Conservation (phyloP, 1,284 basidiomycete genomes). For the Apiotrichum gracile region DNA sequence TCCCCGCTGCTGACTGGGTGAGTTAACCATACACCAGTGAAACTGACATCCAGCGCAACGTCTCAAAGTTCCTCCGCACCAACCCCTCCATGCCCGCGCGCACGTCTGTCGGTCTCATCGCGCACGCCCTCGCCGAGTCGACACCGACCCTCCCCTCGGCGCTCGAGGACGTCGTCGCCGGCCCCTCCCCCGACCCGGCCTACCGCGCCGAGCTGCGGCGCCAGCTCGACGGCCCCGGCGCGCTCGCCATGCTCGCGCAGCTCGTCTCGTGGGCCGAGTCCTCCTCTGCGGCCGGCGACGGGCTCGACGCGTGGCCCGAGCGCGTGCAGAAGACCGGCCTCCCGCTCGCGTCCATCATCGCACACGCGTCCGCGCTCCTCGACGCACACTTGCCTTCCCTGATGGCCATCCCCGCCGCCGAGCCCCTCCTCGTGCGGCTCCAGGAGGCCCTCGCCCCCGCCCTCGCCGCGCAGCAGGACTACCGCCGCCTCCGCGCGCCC, state of each 20-base stretch:
- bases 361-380: constrained; percentile 38
- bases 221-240: constrained; percentile 29
- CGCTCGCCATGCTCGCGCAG: constrained; percentile 25
- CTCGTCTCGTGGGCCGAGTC: constrained; percentile 32
- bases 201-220: constrained; percentile 35
- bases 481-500: constrained; percentile 36
- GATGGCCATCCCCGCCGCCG: constrained; percentile 25
- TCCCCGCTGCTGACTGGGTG: constrained; percentile 40
- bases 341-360: constrained; percentile 17
- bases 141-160: constrained; percentile 15
- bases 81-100: constrained; percentile 31
- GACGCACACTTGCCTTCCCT: constrained; percentile 45
- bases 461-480: constrained; percentile 35
- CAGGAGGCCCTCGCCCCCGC: constrained; percentile 31
- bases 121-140: constrained; percentile 14
- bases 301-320: constrained; percentile 30
- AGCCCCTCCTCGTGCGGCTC: constrained; percentile 27
- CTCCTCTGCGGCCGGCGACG: constrained; percentile 23
- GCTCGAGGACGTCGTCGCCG: constrained; percentile 25
- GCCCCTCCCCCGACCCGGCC: constrained; percentile 34
- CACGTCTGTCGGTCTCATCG: constrained; percentile 27
- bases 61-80: constrained; percentile 10
- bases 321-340: constrained; percentile 3
- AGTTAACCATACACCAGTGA: constrained; percentile 4
- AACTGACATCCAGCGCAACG: constrained; percentile 10